Evolutionary conservation across 2,329 filamentous ascomycete genomes (phyloP).

Genomic region (Penicillium expansum): DNA sequence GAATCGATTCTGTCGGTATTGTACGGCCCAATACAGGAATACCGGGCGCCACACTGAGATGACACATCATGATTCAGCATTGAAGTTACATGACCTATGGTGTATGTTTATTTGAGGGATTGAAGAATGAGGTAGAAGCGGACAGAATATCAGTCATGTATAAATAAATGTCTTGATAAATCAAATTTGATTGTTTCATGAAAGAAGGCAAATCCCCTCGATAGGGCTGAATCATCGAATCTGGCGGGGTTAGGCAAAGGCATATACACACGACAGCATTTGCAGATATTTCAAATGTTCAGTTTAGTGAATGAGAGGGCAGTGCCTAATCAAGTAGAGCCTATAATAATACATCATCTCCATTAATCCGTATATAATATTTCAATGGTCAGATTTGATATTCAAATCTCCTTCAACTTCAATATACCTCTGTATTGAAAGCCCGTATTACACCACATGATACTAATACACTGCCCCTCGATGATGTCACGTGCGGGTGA

Average conservation of each 20-base stretch:
- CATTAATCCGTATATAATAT: not conserved
- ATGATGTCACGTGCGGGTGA: slow-evolving; percentile 30
- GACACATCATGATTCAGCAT: slow-evolving; percentile 17
- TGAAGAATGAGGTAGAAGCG: not conserved
- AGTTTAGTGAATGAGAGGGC: not conserved
- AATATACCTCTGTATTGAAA: slow-evolving; percentile 7
- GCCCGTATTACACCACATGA: not conserved
- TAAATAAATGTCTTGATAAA: not conserved
- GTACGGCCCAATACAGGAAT: slow-evolving; percentile 20
- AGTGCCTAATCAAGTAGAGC: not conserved
- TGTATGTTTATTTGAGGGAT: not conserved
- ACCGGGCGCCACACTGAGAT: slow-evolving; percentile 21
- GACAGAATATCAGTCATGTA: not conserved
- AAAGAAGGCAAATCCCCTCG: not conserved
- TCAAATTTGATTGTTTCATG: not conserved
- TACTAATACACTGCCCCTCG: slow-evolving; percentile 19
- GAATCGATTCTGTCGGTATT: slow-evolving; percentile 11
- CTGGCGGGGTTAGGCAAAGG: not conserved
- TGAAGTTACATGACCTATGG: not conserved
- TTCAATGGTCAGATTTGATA: not conserved
- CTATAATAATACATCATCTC: not conserved
- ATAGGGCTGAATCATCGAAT: not conserved
- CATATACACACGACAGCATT: not conserved
- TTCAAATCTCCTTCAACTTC: not conserved
- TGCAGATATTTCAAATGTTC: not conserved